Conservation (phyloP, 1,139 yeast genomes). For the Debaryomyces singareniensis region DNA sequence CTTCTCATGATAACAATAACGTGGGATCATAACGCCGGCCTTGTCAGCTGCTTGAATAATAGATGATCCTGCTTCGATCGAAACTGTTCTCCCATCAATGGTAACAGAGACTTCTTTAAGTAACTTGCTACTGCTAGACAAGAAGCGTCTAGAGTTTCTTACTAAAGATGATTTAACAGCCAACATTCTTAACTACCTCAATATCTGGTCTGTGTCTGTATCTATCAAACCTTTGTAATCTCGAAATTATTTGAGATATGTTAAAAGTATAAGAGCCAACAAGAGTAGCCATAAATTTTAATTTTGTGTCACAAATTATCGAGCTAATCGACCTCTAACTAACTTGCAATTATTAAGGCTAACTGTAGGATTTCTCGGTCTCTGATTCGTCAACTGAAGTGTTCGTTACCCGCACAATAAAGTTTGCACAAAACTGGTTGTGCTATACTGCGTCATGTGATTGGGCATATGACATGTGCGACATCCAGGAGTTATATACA, state of each 20-base stretch:
- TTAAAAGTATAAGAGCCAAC: not conserved
- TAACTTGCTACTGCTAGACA: conserved; percentile 20
- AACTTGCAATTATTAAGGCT: conserved; percentile 4
- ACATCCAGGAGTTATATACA: too few relatives aligned
- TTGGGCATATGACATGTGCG: too few relatives aligned
- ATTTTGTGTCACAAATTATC: conserved; percentile 2
- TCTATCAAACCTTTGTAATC: conserved; percentile 2
- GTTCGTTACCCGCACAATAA: conserved; percentile 7
- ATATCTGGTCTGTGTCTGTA: conserved; percentile 3
- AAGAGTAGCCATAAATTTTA: conserved; percentile 2
- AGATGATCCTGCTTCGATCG: conserved; percentile 82
- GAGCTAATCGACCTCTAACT: conserved; percentile 4
- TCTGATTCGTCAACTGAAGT: conserved; percentile 26
- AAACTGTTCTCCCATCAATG: conserved; percentile 71
- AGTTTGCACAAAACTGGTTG: too few relatives aligned
- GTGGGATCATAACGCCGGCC: conserved; percentile 83
- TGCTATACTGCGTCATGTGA: too few relatives aligned
- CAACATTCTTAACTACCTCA: conserved; percentile 9
- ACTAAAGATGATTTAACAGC: conserved; percentile 14
- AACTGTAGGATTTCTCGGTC: conserved; percentile 15
- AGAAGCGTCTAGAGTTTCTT: conserved; percentile 20
- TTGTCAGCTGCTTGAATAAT: conserved; percentile 89
- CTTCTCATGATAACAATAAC: conserved; percentile 90
- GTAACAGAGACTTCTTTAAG: conserved; percentile 66
- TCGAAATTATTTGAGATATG: too few relatives aligned